These are phyloP conservation scores for Chrysanthemum seticuspe DNA, from an alignment of 129 eudicot species.

Conservation along the genomic window DNA sequence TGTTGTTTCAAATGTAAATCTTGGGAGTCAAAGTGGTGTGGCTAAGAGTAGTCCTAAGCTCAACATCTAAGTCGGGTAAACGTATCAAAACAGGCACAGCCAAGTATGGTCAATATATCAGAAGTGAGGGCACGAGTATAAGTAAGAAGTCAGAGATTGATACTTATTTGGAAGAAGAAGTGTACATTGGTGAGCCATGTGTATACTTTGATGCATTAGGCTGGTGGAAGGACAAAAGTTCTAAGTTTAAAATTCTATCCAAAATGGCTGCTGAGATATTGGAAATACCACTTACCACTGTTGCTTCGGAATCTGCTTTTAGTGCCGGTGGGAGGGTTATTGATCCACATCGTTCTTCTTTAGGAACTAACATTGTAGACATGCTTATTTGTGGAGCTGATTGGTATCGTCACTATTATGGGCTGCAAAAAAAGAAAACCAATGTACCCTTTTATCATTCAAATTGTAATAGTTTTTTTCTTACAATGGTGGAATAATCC, in stretches of 20 bases:
- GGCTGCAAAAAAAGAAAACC: background rate
- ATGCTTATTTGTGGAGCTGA: slow-evolving; percentile 8
- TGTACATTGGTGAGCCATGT: no score
- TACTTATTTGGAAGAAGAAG: background rate
- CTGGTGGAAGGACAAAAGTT: background rate
- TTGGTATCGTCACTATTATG: slow-evolving; percentile 7
- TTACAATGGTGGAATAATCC: no score
- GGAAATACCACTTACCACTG: background rate
- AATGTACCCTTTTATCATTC: background rate
- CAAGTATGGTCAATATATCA: background rate
- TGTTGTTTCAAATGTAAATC: background rate
- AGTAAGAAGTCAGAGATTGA: background rate
- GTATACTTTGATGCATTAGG: background rate
- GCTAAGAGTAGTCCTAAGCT: background rate
- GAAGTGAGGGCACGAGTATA: background rate
- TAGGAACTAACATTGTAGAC: background rate
- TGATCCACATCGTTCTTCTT: background rate
- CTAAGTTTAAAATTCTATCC: background rate
- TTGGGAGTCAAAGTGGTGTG: background rate
- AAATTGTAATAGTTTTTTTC: no score
- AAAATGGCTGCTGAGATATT: background rate
- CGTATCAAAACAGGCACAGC: background rate
- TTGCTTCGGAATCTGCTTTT: background rate
- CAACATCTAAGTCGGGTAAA: background rate
- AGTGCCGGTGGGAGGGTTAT: slow-evolving; percentile 6